A percentile compares a stretch with the other conserved stretches of the same genome.
These are phyloP conservation scores for Lolium multiflorum DNA, from an alignment of 176 grass and related monocot genomes.

Conservation along the genomic window DNA sequence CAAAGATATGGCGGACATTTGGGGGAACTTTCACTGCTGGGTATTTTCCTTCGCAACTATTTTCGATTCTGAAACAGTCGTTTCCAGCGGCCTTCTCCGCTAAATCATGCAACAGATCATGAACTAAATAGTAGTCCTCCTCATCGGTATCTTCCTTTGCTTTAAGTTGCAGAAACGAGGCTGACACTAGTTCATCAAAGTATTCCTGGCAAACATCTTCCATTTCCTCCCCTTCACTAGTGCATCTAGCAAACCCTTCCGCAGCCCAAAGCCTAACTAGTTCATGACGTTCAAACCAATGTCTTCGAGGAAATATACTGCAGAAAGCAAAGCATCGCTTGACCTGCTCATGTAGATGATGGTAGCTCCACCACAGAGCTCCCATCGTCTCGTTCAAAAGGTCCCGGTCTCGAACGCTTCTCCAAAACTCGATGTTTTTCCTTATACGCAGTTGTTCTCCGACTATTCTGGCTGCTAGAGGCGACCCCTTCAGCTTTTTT, in stretches of 20 bases:
- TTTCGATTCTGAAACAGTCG: not conserved
- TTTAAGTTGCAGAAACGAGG: not conserved
- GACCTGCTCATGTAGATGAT: not conserved
- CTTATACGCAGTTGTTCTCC: not conserved
- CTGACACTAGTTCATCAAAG: not conserved
- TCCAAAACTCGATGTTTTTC: not conserved
- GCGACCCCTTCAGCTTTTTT: not conserved
- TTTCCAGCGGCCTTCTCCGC: not conserved
- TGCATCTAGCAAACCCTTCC: not conserved
- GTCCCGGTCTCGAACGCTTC: not conserved
- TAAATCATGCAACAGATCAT: not conserved
- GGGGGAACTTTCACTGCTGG: not conserved
- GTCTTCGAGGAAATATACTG: not conserved
- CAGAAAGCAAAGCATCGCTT: conserved; percentile 11
- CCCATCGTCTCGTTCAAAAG: not conserved
- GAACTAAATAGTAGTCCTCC: not conserved
- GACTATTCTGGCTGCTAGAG: not conserved
- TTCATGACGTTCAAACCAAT: not conserved
- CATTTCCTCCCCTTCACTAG: not conserved
- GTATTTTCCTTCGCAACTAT: too few species aligned
- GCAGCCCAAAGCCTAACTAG: not conserved
- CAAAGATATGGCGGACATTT: not conserved
- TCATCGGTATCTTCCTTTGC: rapidly evolving
- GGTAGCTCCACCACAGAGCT: conserved; percentile 21
- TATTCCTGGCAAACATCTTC: not conserved